These are phyloP conservation scores for Penicillium tannophilum DNA, from an alignment of 495 filamentous ascomycete species.

Conservation along the genomic window DNA sequence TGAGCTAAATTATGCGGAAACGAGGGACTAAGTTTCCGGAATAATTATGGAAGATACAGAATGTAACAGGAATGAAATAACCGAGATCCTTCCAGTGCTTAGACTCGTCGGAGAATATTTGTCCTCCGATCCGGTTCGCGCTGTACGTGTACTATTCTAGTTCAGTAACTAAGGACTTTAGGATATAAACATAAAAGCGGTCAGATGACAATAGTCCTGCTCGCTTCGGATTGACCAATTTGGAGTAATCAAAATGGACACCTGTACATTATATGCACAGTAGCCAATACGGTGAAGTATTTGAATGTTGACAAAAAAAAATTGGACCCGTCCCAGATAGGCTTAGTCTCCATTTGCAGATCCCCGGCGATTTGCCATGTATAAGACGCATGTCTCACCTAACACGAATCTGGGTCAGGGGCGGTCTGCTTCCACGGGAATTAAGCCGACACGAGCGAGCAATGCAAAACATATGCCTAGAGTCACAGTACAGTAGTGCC, in stretches of 20 bases:
- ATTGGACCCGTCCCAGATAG: neutral
- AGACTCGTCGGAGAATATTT: conserved; percentile 15
- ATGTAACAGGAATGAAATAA: conserved; percentile 23
- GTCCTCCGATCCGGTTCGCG: conserved; percentile 13
- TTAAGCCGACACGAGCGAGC: neutral
- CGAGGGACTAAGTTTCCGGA: neutral
- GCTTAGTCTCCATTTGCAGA: conserved; percentile 16
- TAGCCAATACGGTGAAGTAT: neutral
- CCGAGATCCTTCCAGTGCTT: conserved; percentile 19
- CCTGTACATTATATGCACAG: neutral
- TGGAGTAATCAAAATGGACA: neutral
- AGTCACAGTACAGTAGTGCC: conserved; percentile 25
- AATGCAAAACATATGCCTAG: conserved; percentile 28
- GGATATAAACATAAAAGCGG: too few species aligned
- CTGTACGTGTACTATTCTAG: too few species aligned
- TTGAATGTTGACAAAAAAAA: neutral
- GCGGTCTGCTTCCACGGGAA: neutral
- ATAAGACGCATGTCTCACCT: conserved; percentile 21
- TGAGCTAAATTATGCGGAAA: conserved; percentile 16
- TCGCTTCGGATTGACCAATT: neutral
- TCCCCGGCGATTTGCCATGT: conserved; percentile 12
- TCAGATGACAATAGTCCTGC: too few species aligned
- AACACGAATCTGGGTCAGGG: conserved; percentile 5
- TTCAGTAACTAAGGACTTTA: too few species aligned
- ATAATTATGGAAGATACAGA: conserved; percentile 1